Evolutionary conservation across 2,329 filamentous ascomycete genomes (phyloP), one percentile per base, ranked within the genome.

Genomic region (Amylocarpus encephaloides): DNA sequence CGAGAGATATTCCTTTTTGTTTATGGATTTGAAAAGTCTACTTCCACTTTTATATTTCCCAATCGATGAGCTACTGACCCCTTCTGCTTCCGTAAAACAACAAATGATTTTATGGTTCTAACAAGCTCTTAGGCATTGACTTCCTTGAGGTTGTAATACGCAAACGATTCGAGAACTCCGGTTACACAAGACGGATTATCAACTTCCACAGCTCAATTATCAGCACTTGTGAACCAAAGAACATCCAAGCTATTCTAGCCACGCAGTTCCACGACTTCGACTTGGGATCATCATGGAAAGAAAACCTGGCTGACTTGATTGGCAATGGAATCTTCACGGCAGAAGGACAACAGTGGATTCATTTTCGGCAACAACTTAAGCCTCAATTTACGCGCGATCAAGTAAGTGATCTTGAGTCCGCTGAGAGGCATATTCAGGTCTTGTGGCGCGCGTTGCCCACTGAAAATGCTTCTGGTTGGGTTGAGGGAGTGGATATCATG

Each of bases 401-500:
- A 44, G 61, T 66, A 26, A 59, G 60, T 16, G 62, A 69, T 53
- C 57, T 69, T 5, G 65, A 65, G n/a, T 47, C 62, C 29, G 62
- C 68, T 39, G 55, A 59, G 61, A 71, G 73, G 15, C 86, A 91
- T 65, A 73, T 86, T 2, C 68, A 59, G 6, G 53, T 59, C 10
- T 56, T 66, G 2, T 60, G 62, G 43, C 58, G 63, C 29, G 54
- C 56, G 2, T 35, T 60, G 7, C 58, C 63, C 1, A 46, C 57
- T 15, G 51, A 55, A 3, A 53, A 51, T 26, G 36, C 18, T 1
- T 10, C 33, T 1, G 57, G 57, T 0, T 62, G 59, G 59, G 48
- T 59, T 76, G 52, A 66, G 64, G 6, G 43, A 3, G 71, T 86
- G 7, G 74, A 82, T 54, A 61, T 82, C 5, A 71, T 76, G 46